Base-by-base conservation (phyloP, 192 early-diverging fungal species). In the Coemansia sp. region DNA sequence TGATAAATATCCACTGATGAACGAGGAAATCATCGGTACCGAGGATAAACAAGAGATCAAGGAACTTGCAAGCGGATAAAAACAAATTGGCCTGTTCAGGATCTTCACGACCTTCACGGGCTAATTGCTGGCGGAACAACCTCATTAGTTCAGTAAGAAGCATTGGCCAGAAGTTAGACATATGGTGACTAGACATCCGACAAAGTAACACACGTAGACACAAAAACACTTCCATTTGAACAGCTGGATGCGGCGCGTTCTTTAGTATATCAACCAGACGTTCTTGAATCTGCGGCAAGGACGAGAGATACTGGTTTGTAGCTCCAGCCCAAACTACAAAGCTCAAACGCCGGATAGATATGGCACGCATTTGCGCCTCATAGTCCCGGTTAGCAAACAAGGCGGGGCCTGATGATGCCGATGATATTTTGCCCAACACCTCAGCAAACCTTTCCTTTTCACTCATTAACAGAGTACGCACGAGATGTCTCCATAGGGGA, bases 1-100 rank as follows among this genome's bases (percentile, higher is more conserved):
- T 81, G 41, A 94, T 87, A 53, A 96, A 96, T 11, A 96, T 90
- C 94, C 94, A 96, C 78, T 96, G 90, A 52, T 92, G 90, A 33
- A 91, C 80, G 61, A 92, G 84, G 50, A 92, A 94, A 26, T 85
- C 81, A 26, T 89, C 88, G n/a, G 86, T 81, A 41, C 84, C 86
- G 5, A 96, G 80, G 9, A 87, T 75, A 55, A 89, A 80, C 35
- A 94, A 33, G 30, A 93, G 59, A 51, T 96, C 93, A 33, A 96
- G 56, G 58, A 93, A 90, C 65, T 94, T 96, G 66, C 91, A 94
- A 0, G 84, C 87, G 2, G 89, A 83, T 60, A 95, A 57, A 32
- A 91, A 87, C 13, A 90, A 67, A 33, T 81, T 74, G 9, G 82
- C 77, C 58, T 85, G 84, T 44, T 90, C 87, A 5, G 75, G 63